Evolutionary conservation across 495 filamentous ascomycete species (phyloP).

Genomic region (Collariella sp.): DNA sequence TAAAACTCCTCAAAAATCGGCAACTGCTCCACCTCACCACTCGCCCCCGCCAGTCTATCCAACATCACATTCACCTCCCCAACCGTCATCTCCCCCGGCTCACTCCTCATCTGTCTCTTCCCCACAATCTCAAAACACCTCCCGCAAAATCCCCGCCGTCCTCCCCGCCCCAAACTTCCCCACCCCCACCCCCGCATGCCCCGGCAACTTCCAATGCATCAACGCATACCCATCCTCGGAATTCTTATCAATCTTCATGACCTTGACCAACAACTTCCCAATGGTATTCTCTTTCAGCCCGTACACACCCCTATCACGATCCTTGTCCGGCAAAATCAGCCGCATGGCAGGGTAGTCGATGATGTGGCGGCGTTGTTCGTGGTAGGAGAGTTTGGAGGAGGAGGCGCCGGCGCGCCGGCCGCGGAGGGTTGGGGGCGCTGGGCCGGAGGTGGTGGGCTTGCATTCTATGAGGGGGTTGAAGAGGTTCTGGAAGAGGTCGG

Average conservation of each 20-base stretch:
- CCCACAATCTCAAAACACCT: constrained; percentile 77
- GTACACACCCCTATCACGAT: constrained; percentile 88
- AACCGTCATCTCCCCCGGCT: constrained; percentile 70
- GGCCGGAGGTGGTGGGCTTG: constrained; percentile 61
- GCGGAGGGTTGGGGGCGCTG: constrained; percentile 35
- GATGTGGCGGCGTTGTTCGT: constrained; percentile 74
- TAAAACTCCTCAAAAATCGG: constrained; percentile 79
- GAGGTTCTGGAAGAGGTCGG: constrained; percentile 63
- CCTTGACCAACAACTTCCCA: constrained; percentile 75
- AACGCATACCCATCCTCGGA: constrained; percentile 80
- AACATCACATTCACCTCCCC: constrained; percentile 83
- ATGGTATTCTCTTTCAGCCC: constrained; percentile 90
- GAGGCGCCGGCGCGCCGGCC: constrained; percentile 37
- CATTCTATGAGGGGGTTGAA: constrained; percentile 84
- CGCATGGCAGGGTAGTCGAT: constrained; percentile 91
- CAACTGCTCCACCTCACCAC: constrained; percentile 73
- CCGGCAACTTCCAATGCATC: constrained; percentile 90
- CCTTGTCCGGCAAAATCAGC: constrained; percentile 87
- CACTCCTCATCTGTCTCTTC: constrained; percentile 70
- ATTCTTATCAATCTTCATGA: constrained; percentile 87
- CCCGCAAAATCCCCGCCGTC: constrained; percentile 90
- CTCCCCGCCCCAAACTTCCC: constrained; percentile 57
- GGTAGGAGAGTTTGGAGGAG: constrained; percentile 54
- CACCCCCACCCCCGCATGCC: constrained; percentile 54
- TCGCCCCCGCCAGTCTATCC: constrained; percentile 64